Percentiles rank a stretch among this genome's conserved stretches.
Evolutionary conservation across 345 rosid species (phyloP).

Genomic region (Limnanthes douglasii): DNA sequence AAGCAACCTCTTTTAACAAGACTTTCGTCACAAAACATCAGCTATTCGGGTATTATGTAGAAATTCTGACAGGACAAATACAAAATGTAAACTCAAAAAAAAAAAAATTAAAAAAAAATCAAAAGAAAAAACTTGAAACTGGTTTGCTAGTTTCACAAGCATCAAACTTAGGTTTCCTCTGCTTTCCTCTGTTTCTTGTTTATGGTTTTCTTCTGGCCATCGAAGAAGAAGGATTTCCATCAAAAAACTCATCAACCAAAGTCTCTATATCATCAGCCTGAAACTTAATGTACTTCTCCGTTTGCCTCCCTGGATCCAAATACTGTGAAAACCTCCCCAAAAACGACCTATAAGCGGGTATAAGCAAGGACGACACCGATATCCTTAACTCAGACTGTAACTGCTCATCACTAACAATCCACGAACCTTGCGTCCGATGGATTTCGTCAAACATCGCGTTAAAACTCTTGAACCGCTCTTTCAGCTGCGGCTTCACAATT

Average conservation of each 20-base stretch:
- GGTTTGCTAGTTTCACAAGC: too few relatives aligned
- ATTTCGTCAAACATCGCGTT: constrained; percentile 78
- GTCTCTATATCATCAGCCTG: constrained; percentile 89
- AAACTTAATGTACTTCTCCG: constrained; percentile 72
- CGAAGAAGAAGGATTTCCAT: constrained; percentile 33
- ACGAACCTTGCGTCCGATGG: constrained; percentile 67
- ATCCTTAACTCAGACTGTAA: constrained; percentile 88
- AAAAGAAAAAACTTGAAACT: too few relatives aligned
- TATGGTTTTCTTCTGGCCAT: constrained; percentile 33
- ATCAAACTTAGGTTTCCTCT: too few relatives aligned
- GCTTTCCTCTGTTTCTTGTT: too few relatives aligned
- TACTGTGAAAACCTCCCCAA: constrained; percentile 59
- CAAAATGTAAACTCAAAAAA: too few relatives aligned
- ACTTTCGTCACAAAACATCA: too few relatives aligned
- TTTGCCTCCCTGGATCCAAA: constrained; percentile 67
- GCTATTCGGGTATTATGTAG: too few relatives aligned
- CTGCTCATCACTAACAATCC: constrained; percentile 88
- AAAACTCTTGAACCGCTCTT: constrained; percentile 85
- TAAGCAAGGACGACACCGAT: constrained; percentile 59
- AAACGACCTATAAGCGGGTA: constrained; percentile 77
- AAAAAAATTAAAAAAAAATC: too few relatives aligned
- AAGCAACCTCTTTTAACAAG: too few relatives aligned
- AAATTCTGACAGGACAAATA: too few relatives aligned
- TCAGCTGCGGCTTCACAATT: constrained; percentile 57
- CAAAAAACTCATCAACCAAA: constrained; percentile 63